phyloP scores from a whole-genome alignment of 2,329 filamentous ascomycete genomes.

The Fusarium anguioides region DNA sequence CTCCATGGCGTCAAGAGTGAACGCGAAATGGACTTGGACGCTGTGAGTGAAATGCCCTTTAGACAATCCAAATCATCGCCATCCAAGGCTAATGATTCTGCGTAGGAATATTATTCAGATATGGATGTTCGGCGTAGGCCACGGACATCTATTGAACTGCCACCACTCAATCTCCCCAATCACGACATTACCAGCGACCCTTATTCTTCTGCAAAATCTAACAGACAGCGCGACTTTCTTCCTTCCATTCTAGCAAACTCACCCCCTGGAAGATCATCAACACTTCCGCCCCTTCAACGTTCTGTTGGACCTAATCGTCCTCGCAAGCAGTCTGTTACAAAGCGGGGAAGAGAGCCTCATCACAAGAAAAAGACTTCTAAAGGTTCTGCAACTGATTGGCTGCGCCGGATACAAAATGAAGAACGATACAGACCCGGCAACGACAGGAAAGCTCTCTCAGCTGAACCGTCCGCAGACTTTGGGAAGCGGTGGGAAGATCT shows the following conservation, averaged over 20 bases:
- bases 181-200: slow-evolving; percentile 78
- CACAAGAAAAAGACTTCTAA: slow-evolving; percentile 84
- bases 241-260: slow-evolving; percentile 86
- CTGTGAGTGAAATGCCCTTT: slow-evolving; percentile 64
- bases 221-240: slow-evolving; percentile 77
- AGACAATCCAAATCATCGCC: slow-evolving; percentile 35
- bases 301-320: slow-evolving; percentile 77
- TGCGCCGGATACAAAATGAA: slow-evolving; percentile 68
- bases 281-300: slow-evolving; percentile 84
- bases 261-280: slow-evolving; percentile 87
- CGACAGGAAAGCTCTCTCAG: slow-evolving; percentile 85
- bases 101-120: slow-evolving; percentile 76
- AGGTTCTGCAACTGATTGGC: slow-evolving; percentile 75
- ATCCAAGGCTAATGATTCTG: slow-evolving; percentile 34
- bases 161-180: slow-evolving; percentile 70
- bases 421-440: slow-evolving; percentile 73
- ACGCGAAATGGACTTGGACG: slow-evolving; percentile 81
- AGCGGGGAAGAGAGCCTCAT: slow-evolving; percentile 78
- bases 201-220: slow-evolving; percentile 70
- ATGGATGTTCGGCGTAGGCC: slow-evolving; percentile 72
- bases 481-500: slow-evolving; percentile 97
- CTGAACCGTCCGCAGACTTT: slow-evolving; percentile 83
- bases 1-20: slow-evolving; percentile 81
- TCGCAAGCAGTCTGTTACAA: slow-evolving; percentile 87
- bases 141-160: slow-evolving; percentile 77